These are phyloP conservation scores for Plenodomus tracheiphilus DNA, from an alignment of 2,329 filamentous ascomycete genomes.

Conservation along the genomic window DNA sequence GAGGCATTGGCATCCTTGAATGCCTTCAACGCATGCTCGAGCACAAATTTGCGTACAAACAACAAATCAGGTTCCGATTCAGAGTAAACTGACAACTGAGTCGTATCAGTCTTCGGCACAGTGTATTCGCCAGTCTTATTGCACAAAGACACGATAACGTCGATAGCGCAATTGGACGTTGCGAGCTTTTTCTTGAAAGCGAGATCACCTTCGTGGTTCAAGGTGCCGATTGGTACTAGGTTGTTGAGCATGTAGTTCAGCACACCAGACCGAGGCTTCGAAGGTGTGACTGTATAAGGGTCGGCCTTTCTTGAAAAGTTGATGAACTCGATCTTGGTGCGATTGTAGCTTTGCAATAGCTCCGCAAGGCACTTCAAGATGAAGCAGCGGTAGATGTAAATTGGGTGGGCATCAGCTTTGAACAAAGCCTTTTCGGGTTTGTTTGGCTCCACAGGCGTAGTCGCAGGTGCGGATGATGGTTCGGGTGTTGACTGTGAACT, in stretches of 20 bases:
- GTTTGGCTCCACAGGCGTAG: constrained; percentile 15
- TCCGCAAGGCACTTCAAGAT: constrained; percentile 90
- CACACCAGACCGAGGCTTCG: constrained; percentile 89
- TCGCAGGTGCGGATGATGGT: constrained; percentile 5
- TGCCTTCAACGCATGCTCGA: constrained; percentile 88
- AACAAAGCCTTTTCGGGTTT: constrained; percentile 72
- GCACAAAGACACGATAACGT: constrained; percentile 83
- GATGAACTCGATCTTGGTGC: constrained; percentile 97
- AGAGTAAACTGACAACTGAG: constrained; percentile 47
- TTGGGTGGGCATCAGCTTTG: constrained; percentile 90
- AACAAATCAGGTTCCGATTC: constrained; percentile 83
- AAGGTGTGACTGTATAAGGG: constrained; percentile 80
- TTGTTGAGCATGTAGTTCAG: constrained; percentile 91
- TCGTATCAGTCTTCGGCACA: constrained; percentile 52
- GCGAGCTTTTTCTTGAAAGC: constrained; percentile 80
- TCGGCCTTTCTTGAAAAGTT: constrained; percentile 95
- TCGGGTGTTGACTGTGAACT: constrained; percentile 6
- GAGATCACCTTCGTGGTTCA: constrained; percentile 73
- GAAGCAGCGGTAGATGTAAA: constrained; percentile 96
- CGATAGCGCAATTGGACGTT: constrained; percentile 84
- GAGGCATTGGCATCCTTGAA: constrained; percentile 86
- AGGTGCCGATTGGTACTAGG: constrained; percentile 67
- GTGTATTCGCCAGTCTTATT: constrained; percentile 82
- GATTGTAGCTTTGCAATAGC: constrained; percentile 86
- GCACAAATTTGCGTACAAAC: constrained; percentile 91